These are phyloP conservation scores for Singerocomus rubriflavus DNA, from an alignment of 1,284 basidiomycete genomes.

Conservation along the genomic window DNA sequence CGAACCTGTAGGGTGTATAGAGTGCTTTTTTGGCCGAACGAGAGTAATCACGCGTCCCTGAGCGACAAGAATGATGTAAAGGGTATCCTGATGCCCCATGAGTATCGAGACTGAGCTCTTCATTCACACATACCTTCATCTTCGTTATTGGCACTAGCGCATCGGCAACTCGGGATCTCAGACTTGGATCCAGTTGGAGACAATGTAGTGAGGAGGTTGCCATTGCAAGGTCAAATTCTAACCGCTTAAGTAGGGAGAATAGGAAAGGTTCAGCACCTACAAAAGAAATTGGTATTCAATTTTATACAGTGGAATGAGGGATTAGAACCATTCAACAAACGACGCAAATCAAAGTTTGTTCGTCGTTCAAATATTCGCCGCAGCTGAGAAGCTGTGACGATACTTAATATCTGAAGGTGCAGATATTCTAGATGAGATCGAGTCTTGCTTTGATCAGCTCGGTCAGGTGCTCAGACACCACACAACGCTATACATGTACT, in stretches of 20 bases:
- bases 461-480: conserved; percentile 24
- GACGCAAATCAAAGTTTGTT: conserved; percentile 88
- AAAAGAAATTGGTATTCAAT: conserved; percentile 1
- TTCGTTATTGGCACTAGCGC: conserved; percentile 74
- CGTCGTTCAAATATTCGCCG: conserved; percentile 82
- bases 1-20: conserved; percentile 88
- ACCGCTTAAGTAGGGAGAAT: conserved; percentile 60
- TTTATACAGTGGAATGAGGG: neutral
- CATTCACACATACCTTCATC: conserved; percentile 57
- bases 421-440: conserved; percentile 93
- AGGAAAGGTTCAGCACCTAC: conserved; percentile 83
- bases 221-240: conserved; percentile 81
- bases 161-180: conserved; percentile 74
- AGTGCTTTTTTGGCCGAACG: conserved; percentile 87
- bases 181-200: conserved; percentile 64
- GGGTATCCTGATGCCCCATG: conserved; percentile 60
- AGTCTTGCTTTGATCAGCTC: conserved; percentile 65
- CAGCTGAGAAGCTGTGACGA: conserved; percentile 85
- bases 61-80: conserved; percentile 87
- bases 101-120: conserved; percentile 2
- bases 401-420: conserved; percentile 88
- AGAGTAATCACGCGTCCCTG: conserved; percentile 82
- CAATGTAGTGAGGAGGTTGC: conserved; percentile 80
- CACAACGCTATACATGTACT: conserved; percentile 37
- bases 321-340: conserved; percentile 72